Evolutionary conservation across 257 asterid species (phyloP).

Genomic region (Gardenia jasminoides): DNA sequence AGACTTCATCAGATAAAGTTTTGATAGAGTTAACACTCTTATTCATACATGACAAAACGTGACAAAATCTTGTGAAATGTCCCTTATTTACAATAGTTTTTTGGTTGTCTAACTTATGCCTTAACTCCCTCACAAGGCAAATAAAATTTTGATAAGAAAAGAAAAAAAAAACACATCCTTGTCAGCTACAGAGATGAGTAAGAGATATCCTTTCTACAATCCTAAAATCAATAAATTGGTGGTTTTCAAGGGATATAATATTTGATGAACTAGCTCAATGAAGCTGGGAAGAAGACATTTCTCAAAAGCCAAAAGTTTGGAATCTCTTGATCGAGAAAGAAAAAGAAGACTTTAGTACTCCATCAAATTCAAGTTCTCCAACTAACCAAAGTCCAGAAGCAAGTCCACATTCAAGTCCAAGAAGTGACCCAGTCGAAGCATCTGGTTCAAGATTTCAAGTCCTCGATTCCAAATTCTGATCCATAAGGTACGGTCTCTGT

Average conservation of each 20-base stretch:
- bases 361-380: not conserved
- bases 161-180: constrained; percentile 5
- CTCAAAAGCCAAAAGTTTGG: not conserved
- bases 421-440: not conserved
- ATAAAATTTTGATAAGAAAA: constrained; percentile 15
- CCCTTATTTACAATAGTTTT: too few relatives aligned
- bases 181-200: constrained; percentile 19
- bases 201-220: constrained; percentile 19
- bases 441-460: not conserved
- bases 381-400: not conserved
- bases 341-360: not conserved
- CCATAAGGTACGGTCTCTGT: not conserved
- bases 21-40: too few relatives aligned
- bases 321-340: not conserved
- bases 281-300: constrained; percentile 1
- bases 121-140: not conserved
- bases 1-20: too few relatives aligned
- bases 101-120: constrained; percentile 6
- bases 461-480: not conserved
- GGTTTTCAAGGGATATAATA: constrained; percentile 19
- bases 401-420: not conserved
- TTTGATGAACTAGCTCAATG: constrained; percentile 18
- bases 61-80: too few relatives aligned
- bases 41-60: too few relatives aligned
- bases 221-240: not conserved